phyloP scores from a whole-genome alignment of 2,329 filamentous ascomycete species.

The Botryotinia narcissicola region DNA sequence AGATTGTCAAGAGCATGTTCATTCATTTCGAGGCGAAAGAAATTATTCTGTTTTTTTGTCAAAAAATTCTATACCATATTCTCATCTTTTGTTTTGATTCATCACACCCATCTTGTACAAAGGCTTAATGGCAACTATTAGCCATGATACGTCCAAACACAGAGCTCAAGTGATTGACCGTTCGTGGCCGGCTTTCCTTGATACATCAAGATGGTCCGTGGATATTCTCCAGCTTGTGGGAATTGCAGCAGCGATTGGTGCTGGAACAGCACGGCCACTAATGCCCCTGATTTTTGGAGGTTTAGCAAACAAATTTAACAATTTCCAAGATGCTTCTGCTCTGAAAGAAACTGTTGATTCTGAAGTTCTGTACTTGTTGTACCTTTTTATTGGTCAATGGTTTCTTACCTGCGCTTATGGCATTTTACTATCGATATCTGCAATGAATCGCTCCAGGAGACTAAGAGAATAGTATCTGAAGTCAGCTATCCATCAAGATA shows the following conservation, averaged over 20 bases:
- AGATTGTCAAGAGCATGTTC: neutral
- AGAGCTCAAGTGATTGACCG: neutral
- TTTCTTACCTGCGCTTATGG: conserved; percentile 1
- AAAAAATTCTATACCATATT: neutral
- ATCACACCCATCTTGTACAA: neutral
- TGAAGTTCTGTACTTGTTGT: conserved; percentile 16
- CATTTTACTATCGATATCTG: conserved; percentile 19
- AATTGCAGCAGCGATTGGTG: conserved; percentile 45
- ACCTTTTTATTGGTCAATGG: conserved; percentile 19
- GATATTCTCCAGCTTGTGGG: conserved; percentile 12
- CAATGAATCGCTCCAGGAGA: conserved; percentile 9
- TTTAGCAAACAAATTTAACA: conserved; percentile 47
- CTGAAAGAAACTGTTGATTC: conserved; percentile 8
- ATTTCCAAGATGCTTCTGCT: neutral
- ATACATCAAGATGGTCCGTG: neutral
- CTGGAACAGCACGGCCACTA: conserved; percentile 56
- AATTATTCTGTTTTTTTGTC: neutral
- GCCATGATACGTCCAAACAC: neutral
- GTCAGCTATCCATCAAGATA: conserved; percentile 15
- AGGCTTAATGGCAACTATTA: neutral
- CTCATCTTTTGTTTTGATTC: neutral
- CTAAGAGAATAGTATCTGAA: conserved; percentile 13
- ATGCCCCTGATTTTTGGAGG: conserved; percentile 66
- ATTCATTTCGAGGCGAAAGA: neutral
- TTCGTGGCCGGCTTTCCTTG: neutral